These are phyloP conservation scores for Leccinum angustisporum DNA, from an alignment of 1,284 basidiomycete genomes.

Conservation along the genomic window DNA sequence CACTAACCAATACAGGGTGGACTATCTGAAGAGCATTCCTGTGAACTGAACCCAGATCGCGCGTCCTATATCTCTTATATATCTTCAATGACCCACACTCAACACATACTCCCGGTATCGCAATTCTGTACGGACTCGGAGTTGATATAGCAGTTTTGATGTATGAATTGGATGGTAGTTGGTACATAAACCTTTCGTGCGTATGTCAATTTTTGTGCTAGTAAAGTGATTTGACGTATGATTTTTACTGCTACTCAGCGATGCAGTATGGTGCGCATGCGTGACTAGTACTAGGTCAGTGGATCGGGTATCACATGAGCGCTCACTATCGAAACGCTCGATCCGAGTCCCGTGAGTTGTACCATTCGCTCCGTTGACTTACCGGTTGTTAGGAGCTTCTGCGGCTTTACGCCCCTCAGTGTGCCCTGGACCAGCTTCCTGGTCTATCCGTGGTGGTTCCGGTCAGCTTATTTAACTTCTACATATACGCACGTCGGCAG, in stretches of 20 bases:
- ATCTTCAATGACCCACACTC: background rate
- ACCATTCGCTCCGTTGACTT: background rate
- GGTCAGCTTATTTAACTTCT: background rate
- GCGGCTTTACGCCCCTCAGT: background rate
- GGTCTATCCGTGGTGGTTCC: background rate
- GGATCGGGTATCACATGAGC: too few species aligned
- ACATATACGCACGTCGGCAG: background rate
- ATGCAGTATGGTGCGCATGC: too few species aligned
- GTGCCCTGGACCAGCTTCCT: background rate
- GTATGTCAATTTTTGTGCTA: too few species aligned
- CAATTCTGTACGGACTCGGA: background rate
- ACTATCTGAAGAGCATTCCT: conserved; percentile 55
- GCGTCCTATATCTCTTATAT: background rate
- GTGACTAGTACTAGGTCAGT: too few species aligned
- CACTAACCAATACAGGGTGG: conserved; percentile 55
- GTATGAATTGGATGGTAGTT: background rate
- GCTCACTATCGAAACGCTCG: background rate
- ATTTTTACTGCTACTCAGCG: too few species aligned
- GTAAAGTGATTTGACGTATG: too few species aligned
- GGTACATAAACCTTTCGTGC: too few species aligned
- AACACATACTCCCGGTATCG: background rate
- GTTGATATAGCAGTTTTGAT: background rate
- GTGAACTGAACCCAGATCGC: conserved; percentile 25
- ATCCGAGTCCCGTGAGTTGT: background rate
- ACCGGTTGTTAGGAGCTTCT: background rate